phyloP scores from a whole-genome alignment of 1,139 yeast genomes.

The Yamadazyma atmosphaerica region DNA sequence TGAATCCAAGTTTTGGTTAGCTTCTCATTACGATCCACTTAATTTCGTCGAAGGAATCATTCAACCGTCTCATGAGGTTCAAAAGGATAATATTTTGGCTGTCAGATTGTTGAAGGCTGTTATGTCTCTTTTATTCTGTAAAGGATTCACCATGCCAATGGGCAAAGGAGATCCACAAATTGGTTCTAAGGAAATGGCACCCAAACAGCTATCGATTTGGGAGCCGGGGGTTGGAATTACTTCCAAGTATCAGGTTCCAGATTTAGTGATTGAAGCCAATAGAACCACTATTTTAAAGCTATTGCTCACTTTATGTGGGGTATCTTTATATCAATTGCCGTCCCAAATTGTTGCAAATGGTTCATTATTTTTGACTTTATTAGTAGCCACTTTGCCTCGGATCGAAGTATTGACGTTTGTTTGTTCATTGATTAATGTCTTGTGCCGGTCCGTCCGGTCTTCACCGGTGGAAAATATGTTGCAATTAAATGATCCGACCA shows the following conservation, averaged over 20 bases:
- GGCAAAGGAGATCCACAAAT: too few relatives aligned
- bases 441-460: slow-evolving; percentile 40
- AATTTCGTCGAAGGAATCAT: slow-evolving; percentile 15
- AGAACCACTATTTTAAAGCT: slow-evolving; percentile 68
- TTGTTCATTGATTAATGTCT: slow-evolving; percentile 67
- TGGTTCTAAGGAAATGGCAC: too few relatives aligned
- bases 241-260: slow-evolving; percentile 43
- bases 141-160: slow-evolving; percentile 61
- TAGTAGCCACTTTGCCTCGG: slow-evolving; percentile 55
- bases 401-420: slow-evolving; percentile 53
- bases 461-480: slow-evolving; percentile 38
- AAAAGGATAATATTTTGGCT: slow-evolving; percentile 43
- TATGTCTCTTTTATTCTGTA: slow-evolving; percentile 56
- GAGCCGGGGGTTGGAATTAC: slow-evolving; percentile 71
- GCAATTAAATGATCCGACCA: slow-evolving; percentile 30
- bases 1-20: slow-evolving; percentile 42
- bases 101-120: slow-evolving; percentile 45
- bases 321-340: slow-evolving; percentile 54
- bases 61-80: slow-evolving; percentile 7
- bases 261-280: slow-evolving; percentile 58
- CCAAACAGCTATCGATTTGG: slow-evolving; percentile 47
- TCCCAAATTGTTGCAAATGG: slow-evolving; percentile 50
- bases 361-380: slow-evolving; percentile 56
- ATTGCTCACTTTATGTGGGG: slow-evolving; percentile 62
- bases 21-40: slow-evolving; percentile 10